Evolutionary conservation across 202 grass and related monocot genomes (phyloP), one percentile per base, ranked within the genome.

Genomic region (Dendrocalamus latiflorus): DNA sequence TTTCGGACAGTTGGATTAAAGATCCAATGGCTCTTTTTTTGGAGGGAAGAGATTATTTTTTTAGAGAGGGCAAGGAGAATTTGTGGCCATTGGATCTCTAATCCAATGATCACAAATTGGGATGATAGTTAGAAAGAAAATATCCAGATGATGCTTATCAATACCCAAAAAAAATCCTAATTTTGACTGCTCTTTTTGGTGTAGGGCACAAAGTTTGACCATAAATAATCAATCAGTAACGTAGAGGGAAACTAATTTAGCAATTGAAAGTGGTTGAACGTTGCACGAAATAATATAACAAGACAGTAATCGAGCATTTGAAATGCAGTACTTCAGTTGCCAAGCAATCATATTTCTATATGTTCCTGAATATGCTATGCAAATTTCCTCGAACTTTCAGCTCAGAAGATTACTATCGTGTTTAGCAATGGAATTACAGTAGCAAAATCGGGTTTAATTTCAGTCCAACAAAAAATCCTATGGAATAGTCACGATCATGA

Each of bases 271-370:
- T 30, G 20, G 3, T 50, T 20, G 6, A 36, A 57, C 30, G 51
- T 62, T 57, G 61, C 22, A 48, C 61, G 28, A 48, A 78, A 55
- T 24, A 56, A 77, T 72, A 63, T 25, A 24, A 66, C 8, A 34
- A 2, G 18, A 57, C 25, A 57, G 25, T 67, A 80, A 59, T 64
- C 8, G n/a, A 21, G 21, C 33, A 81, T 53, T 69, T 56, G 18
- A 81, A 74, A 67, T 75, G 61, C 42, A 30, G 42, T 42, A 44
- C 55, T 68, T 80, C 59, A 21, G 6, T 37, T 68, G 53, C 26
- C 49, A 74, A 61, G 41, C 43, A 51, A 77, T 77, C 28, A 20
- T 70, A 70, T 38, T 77, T 60, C 53, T 26, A 84, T 61, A 50
- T 58, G 36, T 16, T 59, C 20, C 15, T 75, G 14, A 22, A 60